Evolutionary conservation across 441 rosid species (phyloP).

Genomic region (Erodium chrysanthum): DNA sequence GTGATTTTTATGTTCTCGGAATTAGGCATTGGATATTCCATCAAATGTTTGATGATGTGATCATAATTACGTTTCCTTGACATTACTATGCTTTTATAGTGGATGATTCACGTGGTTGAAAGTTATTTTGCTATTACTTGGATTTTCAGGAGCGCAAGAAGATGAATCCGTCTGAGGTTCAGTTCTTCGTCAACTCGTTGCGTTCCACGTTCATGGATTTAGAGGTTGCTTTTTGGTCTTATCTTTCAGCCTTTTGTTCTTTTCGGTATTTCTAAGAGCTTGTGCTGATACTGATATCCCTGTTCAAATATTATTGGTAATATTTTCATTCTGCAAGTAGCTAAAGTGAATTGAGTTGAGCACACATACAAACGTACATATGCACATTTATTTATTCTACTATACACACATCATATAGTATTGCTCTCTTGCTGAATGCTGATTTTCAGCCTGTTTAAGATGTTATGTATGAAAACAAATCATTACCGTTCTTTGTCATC

Average conservation of each 20-base stretch:
- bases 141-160: constrained; percentile 64
- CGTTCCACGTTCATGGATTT: constrained; percentile 59
- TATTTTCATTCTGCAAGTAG: neutral
- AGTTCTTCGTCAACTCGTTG: constrained; percentile 52
- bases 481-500: neutral
- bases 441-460: neutral
- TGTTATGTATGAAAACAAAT: neutral
- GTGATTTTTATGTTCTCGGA: neutral
- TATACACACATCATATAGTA: no score
- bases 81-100: no score
- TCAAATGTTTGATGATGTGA: neutral
- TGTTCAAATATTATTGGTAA: neutral
- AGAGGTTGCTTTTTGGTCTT: constrained; percentile 38
- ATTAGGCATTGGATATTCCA: neutral
- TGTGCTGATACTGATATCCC: neutral
- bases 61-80: neutral
- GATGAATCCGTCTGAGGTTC: constrained; percentile 62
- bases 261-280: neutral
- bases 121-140: constrained; percentile 13
- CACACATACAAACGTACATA: neutral
- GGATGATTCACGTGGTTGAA: constrained; percentile 18
- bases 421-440: neutral
- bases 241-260: neutral
- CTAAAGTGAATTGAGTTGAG: neutral
- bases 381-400: no score